These are phyloP conservation scores for Lasiosphaeria hispida DNA, from an alignment of 495 filamentous ascomycete genomes.

Conservation along the genomic window DNA sequence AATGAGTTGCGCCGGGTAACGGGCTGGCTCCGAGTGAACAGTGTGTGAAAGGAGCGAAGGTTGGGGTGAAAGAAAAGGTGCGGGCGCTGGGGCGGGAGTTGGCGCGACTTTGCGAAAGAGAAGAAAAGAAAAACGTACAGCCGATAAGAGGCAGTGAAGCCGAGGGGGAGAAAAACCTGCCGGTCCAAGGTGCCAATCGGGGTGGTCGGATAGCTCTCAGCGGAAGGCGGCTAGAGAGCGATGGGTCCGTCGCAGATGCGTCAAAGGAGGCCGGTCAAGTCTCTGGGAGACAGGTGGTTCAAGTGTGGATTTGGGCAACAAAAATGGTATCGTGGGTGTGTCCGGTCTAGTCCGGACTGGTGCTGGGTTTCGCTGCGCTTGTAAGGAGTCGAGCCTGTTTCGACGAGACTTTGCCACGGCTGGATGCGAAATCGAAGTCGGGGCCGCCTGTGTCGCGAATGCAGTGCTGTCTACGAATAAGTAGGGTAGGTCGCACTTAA, in stretches of 20 bases:
- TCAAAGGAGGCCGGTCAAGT: neutral
- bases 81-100: neutral
- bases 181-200: slow-evolving; percentile 11
- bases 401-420: slow-evolving; percentile 9
- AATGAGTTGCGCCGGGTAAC: neutral
- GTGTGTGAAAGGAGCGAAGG: neutral
- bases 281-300: too few species aligned
- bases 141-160: neutral
- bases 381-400: neutral
- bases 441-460: neutral
- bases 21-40: neutral
- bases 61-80: neutral
- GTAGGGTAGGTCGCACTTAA: too few species aligned
- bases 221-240: neutral
- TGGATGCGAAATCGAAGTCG: neutral
- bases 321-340: too few species aligned
- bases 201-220: neutral
- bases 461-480: neutral
- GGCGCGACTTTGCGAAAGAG: neutral
- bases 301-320: too few species aligned
- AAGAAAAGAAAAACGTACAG: neutral
- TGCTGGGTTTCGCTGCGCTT: neutral
- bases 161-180: slow-evolving; percentile 12
- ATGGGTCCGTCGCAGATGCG: neutral
- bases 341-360: neutral